A percentile compares a stretch with the other conserved stretches of the same genome.
These are phyloP conservation scores for Rhodamnia rubescens DNA, from an alignment of 345 rosid genomes.

Conservation along the genomic window DNA sequence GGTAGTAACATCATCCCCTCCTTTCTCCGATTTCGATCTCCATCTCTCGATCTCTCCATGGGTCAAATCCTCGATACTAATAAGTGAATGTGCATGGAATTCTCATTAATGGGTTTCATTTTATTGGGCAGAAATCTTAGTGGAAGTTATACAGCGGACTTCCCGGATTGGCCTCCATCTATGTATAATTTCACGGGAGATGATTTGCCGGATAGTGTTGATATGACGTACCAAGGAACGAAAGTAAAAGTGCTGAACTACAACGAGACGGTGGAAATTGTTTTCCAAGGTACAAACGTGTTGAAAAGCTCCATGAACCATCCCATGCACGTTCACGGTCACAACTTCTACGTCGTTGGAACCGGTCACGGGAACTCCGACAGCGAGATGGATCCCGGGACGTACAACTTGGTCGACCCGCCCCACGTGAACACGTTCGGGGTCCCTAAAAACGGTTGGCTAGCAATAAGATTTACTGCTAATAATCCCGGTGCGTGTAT, in stretches of 20 bases:
- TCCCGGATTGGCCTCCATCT: background rate
- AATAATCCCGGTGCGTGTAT: background rate
- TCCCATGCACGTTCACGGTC: constrained; percentile 15
- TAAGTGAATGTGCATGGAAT: background rate
- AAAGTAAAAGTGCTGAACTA: constrained; percentile 8
- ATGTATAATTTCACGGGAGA: background rate
- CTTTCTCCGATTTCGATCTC: background rate
- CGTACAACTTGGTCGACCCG: constrained; percentile 9
- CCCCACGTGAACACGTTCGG: constrained; percentile 3
- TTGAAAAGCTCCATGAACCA: constrained; percentile 1
- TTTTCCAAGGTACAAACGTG: constrained; percentile 12
- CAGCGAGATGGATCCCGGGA: background rate
- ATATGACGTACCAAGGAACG: background rate
- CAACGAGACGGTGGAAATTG: constrained; percentile 6
- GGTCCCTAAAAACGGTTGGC: constrained; percentile 12
- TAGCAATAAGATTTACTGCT: constrained; percentile 8
- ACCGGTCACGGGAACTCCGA: constrained; percentile 1
- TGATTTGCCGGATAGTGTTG: background rate
- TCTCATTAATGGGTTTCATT: background rate
- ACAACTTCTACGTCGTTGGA: constrained; percentile 7
- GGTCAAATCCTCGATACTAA: background rate
- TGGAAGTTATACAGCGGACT: background rate
- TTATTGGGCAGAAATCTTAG: background rate
- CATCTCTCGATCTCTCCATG: background rate
- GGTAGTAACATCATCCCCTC: background rate